Evolutionary conservation across 345 rosid species (phyloP).

Genomic region (Euphorbia lathyris): DNA sequence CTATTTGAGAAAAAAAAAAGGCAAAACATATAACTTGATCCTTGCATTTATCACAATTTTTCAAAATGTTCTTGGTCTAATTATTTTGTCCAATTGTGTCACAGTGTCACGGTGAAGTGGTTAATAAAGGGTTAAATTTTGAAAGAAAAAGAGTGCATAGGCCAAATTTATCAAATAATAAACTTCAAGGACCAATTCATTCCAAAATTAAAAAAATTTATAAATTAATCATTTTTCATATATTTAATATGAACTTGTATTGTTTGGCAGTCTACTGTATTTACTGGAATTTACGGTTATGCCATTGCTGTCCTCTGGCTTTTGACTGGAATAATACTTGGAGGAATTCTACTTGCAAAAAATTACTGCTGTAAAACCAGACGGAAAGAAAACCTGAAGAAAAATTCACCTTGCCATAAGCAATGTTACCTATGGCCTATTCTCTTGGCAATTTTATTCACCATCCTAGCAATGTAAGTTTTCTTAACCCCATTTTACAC

Average conservation of each 20-base stretch:
- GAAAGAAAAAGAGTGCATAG: too few relatives aligned
- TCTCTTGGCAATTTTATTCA: conserved; percentile 39
- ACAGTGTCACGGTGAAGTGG: too few relatives aligned
- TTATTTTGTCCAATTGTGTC: too few relatives aligned
- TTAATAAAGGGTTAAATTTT: too few relatives aligned
- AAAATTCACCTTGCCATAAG: conserved; percentile 21
- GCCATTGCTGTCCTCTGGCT: conserved; percentile 51
- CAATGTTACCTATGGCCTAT: conserved; percentile 40
- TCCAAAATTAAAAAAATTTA: too few relatives aligned
- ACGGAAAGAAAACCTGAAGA: conserved; percentile 30
- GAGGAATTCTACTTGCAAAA: conserved; percentile 24
- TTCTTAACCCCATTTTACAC: background rate
- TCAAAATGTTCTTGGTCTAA: too few relatives aligned
- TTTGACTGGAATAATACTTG: conserved; percentile 41
- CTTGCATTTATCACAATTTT: too few relatives aligned
- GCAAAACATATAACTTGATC: too few relatives aligned
- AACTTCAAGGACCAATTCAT: too few relatives aligned
- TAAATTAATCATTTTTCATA: too few relatives aligned
- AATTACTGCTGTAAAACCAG: conserved; percentile 25
- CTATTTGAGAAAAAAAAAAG: too few relatives aligned
- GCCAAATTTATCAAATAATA: too few relatives aligned
- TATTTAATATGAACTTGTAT: background rate
- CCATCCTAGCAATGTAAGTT: conserved; percentile 55
- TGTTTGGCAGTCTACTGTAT: conserved; percentile 51
- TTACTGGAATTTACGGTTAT: conserved; percentile 60